A percentile compares a stretch with the other conserved stretches of the same genome.
phyloP scores from a whole-genome alignment of 495 filamentous ascomycete species.

The Pyrenula massariospora region DNA sequence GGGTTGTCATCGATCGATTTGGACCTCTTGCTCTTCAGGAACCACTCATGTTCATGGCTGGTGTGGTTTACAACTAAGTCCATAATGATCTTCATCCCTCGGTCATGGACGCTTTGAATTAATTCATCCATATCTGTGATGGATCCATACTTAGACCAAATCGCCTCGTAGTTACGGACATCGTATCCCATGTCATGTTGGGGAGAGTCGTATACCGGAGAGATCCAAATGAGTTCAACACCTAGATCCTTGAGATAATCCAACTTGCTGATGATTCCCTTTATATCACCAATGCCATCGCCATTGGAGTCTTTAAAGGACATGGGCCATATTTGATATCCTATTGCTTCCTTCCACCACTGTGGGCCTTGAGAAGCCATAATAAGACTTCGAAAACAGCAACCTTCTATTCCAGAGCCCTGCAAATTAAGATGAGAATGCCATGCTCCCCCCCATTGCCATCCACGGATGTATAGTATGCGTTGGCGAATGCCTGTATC shows the following conservation, averaged over 20 bases:
- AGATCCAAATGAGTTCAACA: not conserved
- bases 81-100: slow-evolving; percentile 41
- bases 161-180: slow-evolving; percentile 51
- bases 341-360: not conserved
- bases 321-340: not conserved
- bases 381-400: not conserved
- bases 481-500: too few species aligned
- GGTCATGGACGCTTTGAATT: slow-evolving; percentile 32
- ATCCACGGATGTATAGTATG: too few species aligned
- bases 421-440: too few species aligned
- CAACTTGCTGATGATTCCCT: not conserved
- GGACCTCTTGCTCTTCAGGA: slow-evolving; percentile 36
- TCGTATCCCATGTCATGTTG: slow-evolving; percentile 49
- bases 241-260: not conserved
- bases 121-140: slow-evolving; percentile 41
- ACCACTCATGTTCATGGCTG: slow-evolving; percentile 45
- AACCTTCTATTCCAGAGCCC: too few species aligned
- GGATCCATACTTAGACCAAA: slow-evolving; percentile 42
- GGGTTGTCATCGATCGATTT: slow-evolving; percentile 29
- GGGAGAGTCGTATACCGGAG: slow-evolving; percentile 43
- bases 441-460: too few species aligned
- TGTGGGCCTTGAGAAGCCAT: not conserved
- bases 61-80: slow-evolving; percentile 52
- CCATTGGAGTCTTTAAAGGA: not conserved
- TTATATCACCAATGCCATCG: not conserved